These are phyloP conservation scores for Fraxinus anomala DNA, from an alignment of 257 asterid species.

Conservation along the genomic window DNA sequence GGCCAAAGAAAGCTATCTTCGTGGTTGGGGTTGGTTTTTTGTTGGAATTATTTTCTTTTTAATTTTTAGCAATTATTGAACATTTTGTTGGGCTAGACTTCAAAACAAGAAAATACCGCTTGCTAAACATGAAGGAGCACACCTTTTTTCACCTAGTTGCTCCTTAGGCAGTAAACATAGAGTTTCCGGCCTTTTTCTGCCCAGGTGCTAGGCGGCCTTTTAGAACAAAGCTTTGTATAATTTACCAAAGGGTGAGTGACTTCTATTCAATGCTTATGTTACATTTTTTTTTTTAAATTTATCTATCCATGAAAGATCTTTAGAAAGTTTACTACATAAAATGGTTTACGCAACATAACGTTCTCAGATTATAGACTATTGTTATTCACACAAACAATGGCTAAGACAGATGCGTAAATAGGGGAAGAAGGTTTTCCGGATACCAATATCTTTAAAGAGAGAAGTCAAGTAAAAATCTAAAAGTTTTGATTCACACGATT, in stretches of 20 bases:
- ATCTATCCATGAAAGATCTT: not conserved
- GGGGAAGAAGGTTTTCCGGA: not conserved
- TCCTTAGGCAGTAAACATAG: no score
- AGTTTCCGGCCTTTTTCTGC: no score
- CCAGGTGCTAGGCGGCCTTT: no score
- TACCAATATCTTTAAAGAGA: not conserved
- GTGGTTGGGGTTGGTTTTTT: no score
- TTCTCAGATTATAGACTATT: not conserved
- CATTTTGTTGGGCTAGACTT: no score
- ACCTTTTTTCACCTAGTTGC: no score
- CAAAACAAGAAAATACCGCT: no score
- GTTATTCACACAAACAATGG: not conserved
- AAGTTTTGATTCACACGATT: not conserved
- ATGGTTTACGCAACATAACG: not conserved
- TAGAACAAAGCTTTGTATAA: not conserved
- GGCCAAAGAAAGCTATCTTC: no score
- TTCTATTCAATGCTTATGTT: not conserved
- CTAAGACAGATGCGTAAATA: not conserved
- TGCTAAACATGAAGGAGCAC: no score
- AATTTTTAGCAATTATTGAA: no score
- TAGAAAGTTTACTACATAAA: not conserved
- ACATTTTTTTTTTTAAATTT: not conserved
- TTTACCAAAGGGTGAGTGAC: not conserved
- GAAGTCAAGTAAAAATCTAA: not conserved
- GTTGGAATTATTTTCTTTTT: no score